Conservation (phyloP, 176 grass and related monocot genomes). For the Triticum dicoccoides region DNA sequence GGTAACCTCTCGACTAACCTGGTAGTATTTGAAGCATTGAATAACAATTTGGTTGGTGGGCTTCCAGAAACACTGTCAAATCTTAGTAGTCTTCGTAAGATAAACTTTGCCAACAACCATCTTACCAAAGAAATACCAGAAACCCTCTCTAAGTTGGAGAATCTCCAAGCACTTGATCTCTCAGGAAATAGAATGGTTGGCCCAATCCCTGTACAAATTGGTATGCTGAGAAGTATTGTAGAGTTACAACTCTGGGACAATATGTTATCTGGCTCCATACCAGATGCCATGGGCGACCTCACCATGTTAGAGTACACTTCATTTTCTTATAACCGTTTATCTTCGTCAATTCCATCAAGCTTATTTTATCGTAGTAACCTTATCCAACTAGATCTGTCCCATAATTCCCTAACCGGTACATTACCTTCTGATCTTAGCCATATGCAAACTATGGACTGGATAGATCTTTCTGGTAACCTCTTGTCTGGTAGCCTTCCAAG, state of each 20-base stretch:
- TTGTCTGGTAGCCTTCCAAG: neutral
- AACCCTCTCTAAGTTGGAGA: neutral
- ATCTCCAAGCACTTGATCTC: neutral
- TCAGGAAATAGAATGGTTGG: neutral
- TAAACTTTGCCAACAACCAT: neutral
- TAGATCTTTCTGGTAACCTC: neutral
- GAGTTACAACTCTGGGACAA: rapidly evolving
- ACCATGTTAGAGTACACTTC: neutral
- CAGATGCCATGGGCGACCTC: neutral
- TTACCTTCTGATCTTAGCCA: neutral
- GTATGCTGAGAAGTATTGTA: neutral
- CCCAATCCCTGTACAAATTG: neutral
- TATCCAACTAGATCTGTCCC: neutral
- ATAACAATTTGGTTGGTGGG: neutral
- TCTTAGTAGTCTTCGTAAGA: rapidly evolving
- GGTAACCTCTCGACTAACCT: slow-evolving; percentile 2
- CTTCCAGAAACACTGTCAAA: neutral
- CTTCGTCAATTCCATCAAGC: neutral
- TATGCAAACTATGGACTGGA: neutral
- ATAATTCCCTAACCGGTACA: neutral
- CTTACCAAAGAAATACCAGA: neutral
- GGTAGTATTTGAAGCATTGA: rapidly evolving
- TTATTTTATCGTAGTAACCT: neutral
- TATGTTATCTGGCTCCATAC: neutral
- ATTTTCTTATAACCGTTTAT: neutral